Evolutionary conservation across 805 yeast species (phyloP).

Genomic region (Metschnikowia reukaufii): DNA sequence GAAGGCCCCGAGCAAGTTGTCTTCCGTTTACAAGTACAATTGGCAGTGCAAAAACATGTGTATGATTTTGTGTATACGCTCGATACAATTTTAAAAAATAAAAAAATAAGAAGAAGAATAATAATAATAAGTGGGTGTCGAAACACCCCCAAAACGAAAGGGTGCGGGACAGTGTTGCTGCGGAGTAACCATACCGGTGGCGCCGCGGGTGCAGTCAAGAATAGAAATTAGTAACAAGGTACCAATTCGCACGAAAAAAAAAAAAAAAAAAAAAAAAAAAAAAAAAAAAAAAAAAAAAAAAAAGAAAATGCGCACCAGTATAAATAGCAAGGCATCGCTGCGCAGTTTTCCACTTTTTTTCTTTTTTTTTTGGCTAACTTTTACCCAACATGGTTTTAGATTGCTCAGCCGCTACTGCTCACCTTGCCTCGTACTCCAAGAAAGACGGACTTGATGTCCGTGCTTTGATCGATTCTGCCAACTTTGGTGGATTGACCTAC

Average conservation of each 20-base stretch:
- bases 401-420: constrained; percentile 62
- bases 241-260: not conserved
- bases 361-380: constrained; percentile 45
- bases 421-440: constrained; percentile 60
- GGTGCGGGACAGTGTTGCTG: not conserved
- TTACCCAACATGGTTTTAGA: constrained; percentile 43
- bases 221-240: not conserved
- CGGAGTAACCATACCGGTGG: not conserved
- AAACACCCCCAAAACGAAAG: not conserved
- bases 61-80: too few relatives aligned
- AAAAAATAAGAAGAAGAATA: not conserved
- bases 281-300: constrained; percentile 4
- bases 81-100: not conserved
- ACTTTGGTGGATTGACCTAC: constrained; percentile 95
- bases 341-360: constrained; percentile 4
- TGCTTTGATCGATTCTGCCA: constrained; percentile 83
- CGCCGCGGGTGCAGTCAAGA: constrained; percentile 2
- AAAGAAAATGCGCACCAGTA: constrained; percentile 7
- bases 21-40: not conserved
- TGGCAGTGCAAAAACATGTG: not conserved
- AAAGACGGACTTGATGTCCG: constrained; percentile 85
- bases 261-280: not conserved
- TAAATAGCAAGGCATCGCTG: constrained; percentile 12
- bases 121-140: not conserved
- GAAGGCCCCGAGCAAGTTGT: not conserved